Base-by-base conservation (phyloP, 169 alveolate species). In the Babesia gibsoni region DNA sequence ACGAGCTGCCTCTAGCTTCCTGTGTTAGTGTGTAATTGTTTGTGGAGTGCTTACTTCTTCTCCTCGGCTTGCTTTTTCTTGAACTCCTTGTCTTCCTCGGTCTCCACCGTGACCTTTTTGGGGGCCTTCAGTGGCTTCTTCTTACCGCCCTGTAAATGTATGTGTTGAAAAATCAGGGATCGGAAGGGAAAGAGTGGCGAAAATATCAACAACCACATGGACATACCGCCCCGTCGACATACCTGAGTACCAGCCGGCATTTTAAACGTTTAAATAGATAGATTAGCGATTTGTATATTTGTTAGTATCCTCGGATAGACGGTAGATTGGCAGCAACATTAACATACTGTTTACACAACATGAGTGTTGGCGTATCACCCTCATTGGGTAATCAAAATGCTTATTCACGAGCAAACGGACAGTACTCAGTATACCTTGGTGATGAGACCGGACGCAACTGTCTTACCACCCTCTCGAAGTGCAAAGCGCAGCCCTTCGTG, bases 401-500 rank as follows among this genome's bases (percentile, higher is more conserved):
- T n/a, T n/a, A n/a, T n/a, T n/a, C n/a, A n/a, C n/a, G n/a, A 41
- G 16, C 48, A 41, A 41, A 16, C 48, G 49, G 63, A 63, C 33
- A 14, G 35, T 49, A 42, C 39, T 46, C 22, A 46, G 30, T 57
- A 39, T 43, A 70, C 52, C 45, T 93, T 85, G 32, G 97, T 82
- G 7, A 93, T 90, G 50, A 94, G 80, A 12, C 98, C 98, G 1
- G 97, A 92, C 14, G 98, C 98, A 16, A 94, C 95, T 4, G 98
- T 95, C 73, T 78, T 91, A 5, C 97, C 98, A 10, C 98, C 98
- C 66, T 95, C 98, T 41, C 98, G 72, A n/a, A 95, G 74, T 3
- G 98, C 97, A 57, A 95, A 95, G 48, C 98, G 93, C 36, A 89
- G 78, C 8, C 96, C 94, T 35, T 66, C 70, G 37, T 82, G 82